Conservation (phyloP, 2,329 filamentous ascomycete genomes). For the Cladosporium sp. region DNA sequence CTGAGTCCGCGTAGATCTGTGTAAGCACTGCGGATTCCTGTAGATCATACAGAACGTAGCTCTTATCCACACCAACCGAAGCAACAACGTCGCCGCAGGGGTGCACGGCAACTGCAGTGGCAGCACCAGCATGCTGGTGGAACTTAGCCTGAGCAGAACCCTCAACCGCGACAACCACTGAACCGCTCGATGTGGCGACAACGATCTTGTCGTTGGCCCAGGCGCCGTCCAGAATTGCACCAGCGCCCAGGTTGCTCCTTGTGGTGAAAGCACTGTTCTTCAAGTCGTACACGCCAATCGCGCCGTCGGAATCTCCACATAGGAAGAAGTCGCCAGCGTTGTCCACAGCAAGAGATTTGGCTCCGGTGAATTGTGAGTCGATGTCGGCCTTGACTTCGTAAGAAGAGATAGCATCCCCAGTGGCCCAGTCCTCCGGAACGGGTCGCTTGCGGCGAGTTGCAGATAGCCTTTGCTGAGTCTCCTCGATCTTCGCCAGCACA, state of each 20-base stretch:
- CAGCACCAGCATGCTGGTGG: conserved; percentile 79
- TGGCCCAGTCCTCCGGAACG: conserved; percentile 82
- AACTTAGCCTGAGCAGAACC: conserved; percentile 70
- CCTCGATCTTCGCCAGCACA: conserved; percentile 72
- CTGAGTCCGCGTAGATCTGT: conserved; percentile 76
- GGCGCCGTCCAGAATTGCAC: conserved; percentile 66
- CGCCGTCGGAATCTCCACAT: conserved; percentile 73
- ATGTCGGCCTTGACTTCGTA: conserved; percentile 58
- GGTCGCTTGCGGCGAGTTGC: conserved; percentile 88
- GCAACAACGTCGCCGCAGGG: conserved; percentile 81
- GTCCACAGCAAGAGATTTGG: conserved; percentile 60
- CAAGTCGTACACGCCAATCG: conserved; percentile 77
- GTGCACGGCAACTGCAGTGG: conserved; percentile 76
- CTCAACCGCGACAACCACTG: conserved; percentile 76
- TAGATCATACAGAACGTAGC: conserved; percentile 86
- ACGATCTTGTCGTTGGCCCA: conserved; percentile 71
- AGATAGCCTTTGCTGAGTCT: conserved; percentile 79
- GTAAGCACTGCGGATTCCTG: conserved; percentile 66
- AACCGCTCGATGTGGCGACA: conserved; percentile 73
- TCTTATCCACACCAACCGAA: conserved; percentile 89
- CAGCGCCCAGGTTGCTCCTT: conserved; percentile 63
- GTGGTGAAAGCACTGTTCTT: conserved; percentile 73
- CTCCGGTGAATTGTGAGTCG: conserved; percentile 62
- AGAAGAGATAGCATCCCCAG: conserved; percentile 66
- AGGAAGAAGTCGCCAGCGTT: conserved; percentile 66